These are phyloP conservation scores for Moniliophthora roreri DNA, from an alignment of 1,284 basidiomycete genomes.

Conservation along the genomic window DNA sequence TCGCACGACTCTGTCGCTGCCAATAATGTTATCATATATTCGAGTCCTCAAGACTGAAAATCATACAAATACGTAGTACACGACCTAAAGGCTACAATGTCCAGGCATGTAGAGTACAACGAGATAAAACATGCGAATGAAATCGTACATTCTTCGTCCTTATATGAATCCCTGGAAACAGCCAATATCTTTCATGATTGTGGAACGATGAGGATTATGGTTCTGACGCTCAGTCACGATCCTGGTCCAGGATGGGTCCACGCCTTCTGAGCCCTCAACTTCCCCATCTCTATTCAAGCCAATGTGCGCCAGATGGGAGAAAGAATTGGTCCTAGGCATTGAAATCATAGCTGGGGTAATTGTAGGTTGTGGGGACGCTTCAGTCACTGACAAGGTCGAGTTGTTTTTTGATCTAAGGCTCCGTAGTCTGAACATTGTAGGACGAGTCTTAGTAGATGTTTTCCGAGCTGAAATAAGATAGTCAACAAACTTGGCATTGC, in stretches of 20 bases:
- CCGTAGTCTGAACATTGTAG: slow-evolving; percentile 14
- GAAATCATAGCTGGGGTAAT: slow-evolving; percentile 66
- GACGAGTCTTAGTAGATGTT: not conserved
- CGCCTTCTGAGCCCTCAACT: slow-evolving; percentile 72
- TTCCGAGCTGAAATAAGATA: not conserved
- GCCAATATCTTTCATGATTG: not conserved
- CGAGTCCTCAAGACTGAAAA: no score
- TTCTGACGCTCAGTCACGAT: slow-evolving; percentile 27
- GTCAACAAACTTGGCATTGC: not conserved
- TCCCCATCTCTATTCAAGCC: slow-evolving; percentile 68
- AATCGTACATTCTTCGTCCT: no score
- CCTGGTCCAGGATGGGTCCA: slow-evolving; percentile 74
- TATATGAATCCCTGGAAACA: slow-evolving; percentile 6
- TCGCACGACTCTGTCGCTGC: no score
- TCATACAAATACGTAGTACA: no score
- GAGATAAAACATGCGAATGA: slow-evolving; percentile 1
- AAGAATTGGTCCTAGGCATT: slow-evolving; percentile 70
- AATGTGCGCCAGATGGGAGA: slow-evolving; percentile 87
- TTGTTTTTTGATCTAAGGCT: slow-evolving; percentile 18
- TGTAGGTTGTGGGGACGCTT: slow-evolving; percentile 12
- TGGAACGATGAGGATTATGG: not conserved
- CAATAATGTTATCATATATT: no score
- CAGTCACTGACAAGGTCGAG: not conserved
- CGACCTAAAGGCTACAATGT: slow-evolving; percentile 11
- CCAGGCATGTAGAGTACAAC: not conserved